Base-by-base conservation (phyloP, 768 basidiomycete genomes). In the Calvatia gigantea region DNA sequence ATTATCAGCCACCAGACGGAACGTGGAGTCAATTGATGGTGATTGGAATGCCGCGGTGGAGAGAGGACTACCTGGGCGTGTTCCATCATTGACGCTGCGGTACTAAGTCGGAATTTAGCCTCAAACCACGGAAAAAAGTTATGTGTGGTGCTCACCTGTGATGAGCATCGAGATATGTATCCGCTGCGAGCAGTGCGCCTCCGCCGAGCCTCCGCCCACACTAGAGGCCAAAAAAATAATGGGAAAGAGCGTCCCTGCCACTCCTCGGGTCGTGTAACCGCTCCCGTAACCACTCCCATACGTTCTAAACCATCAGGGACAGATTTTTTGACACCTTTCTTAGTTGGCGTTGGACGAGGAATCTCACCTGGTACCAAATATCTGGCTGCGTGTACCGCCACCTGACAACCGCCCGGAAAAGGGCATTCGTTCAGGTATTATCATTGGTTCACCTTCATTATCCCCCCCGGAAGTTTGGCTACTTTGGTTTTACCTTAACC, bases 201-300 rank as follows among this genome's bases (percentile, higher is more conserved):
- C 59, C 14, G 55, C 63, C n/a, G n/a, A n/a, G n/a, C n/a, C n/a
- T n/a, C n/a, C n/a, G n/a, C 69, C 80, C 81, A 85, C 1, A 75
- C 70, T 5, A 85, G 17, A 0, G 84, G 84, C 83, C 84, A 86
- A 68, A 77, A 86, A 60, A 73, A 75, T 54, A 83, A 86, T 1
- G 85, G 85, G 63, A 86, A 85, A 2, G 73, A 73, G 0, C 75
- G 70, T 0, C 75, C 75, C n/a, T 1, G 58, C 39, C n/a, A 82
- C 78, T 19, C 81, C 81, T 7, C 71, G 68, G 6, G 69, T 11
- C 6, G 31, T 21, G 17, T 8, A 69, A 3, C 58, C 43, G 37
- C 75, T 38, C 2, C 80, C 80, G 42, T 85, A 85, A 2, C 84
- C 84, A 59, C 82, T 85, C 3, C 84, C 84, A 56, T 84, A 85